phyloP scores from a whole-genome alignment of 2,329 filamentous ascomycete genomes.

The Cercospora zeina region DNA sequence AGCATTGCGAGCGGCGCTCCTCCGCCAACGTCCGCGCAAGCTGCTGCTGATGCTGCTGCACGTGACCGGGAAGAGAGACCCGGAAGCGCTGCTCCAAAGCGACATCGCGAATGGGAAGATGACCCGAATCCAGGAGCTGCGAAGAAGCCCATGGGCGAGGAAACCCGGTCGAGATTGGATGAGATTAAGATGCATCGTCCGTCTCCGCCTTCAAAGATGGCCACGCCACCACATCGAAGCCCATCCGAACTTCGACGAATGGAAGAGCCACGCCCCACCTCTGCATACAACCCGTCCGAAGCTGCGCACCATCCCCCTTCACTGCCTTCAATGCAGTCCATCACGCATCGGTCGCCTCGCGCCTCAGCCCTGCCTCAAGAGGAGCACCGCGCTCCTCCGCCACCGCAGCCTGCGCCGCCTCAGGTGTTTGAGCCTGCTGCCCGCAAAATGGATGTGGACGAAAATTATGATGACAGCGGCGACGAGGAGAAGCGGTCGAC shows the following conservation, averaged over 20 bases:
- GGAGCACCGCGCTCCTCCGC: conserved; percentile 42
- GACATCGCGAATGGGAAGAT: conserved; percentile 89
- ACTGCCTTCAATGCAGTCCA: conserved; percentile 52
- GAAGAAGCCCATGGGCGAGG: conserved; percentile 88
- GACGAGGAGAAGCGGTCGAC: conserved; percentile 69
- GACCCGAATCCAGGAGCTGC: conserved; percentile 55
- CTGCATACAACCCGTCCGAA: conserved; percentile 84
- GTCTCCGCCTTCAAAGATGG: conserved; percentile 51
- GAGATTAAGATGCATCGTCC: conserved; percentile 75
- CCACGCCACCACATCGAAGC: conserved; percentile 71
- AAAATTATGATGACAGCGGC: conserved; percentile 93
- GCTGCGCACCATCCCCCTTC: conserved; percentile 81
- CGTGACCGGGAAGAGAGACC: conserved; percentile 73
- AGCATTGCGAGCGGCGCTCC: conserved; percentile 70
- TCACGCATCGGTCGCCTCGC: conserved; percentile 53
- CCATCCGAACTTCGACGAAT: conserved; percentile 67
- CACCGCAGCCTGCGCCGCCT: conserved; percentile 40
- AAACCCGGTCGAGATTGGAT: conserved; percentile 81
- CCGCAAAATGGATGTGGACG: conserved; percentile 94
- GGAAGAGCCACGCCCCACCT: conserved; percentile 63
- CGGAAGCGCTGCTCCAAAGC: conserved; percentile 75
- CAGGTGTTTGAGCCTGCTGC: conserved; percentile 77
- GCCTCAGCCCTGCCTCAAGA: conserved; percentile 53
- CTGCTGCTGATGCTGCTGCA: conserved; percentile 65
- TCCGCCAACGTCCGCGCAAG: conserved; percentile 58